phyloP scores from a whole-genome alignment of 305 asterid genomes.

The Salvia sclarea region DNA sequence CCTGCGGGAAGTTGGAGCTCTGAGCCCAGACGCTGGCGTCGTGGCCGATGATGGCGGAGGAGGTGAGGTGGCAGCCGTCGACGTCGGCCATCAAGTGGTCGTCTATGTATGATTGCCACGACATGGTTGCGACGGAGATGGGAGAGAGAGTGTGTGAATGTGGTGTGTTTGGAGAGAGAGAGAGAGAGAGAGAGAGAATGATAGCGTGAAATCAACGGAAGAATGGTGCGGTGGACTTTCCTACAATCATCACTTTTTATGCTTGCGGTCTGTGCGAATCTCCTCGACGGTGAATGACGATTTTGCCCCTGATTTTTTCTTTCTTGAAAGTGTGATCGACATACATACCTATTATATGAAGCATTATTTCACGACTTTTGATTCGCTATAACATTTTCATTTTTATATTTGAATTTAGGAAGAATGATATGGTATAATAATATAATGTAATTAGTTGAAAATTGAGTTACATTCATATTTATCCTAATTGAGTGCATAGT shows the following conservation, averaged over 20 bases:
- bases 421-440: too few species aligned
- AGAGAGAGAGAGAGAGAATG: conserved; percentile 16
- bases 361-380: too few species aligned
- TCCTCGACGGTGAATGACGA: conserved; percentile 1
- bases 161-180: conserved; percentile 21
- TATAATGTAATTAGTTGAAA: too few species aligned
- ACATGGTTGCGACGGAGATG: conserved; percentile 41
- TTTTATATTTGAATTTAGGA: too few species aligned
- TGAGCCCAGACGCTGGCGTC: conserved; percentile 61
- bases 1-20: conserved; percentile 58
- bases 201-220: conserved; percentile 38
- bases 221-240: conserved; percentile 38
- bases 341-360: too few species aligned
- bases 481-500: too few species aligned
- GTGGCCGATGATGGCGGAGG: conserved; percentile 53
- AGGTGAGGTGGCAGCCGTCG: conserved; percentile 48
- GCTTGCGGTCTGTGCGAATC: conserved; percentile 34
- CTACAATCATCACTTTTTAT: conserved; percentile 36
- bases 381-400: too few species aligned
- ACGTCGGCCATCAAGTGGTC: conserved; percentile 56
- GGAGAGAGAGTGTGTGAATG: not conserved
- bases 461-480: too few species aligned
- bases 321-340: too few species aligned
- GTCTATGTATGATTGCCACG: conserved; percentile 61
- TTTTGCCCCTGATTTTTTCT: conserved; percentile 26